A percentile compares a stretch with the other conserved stretches of the same genome.
phyloP scores from a whole-genome alignment of 2,329 filamentous ascomycete genomes.

The Penicillium concentricum region DNA sequence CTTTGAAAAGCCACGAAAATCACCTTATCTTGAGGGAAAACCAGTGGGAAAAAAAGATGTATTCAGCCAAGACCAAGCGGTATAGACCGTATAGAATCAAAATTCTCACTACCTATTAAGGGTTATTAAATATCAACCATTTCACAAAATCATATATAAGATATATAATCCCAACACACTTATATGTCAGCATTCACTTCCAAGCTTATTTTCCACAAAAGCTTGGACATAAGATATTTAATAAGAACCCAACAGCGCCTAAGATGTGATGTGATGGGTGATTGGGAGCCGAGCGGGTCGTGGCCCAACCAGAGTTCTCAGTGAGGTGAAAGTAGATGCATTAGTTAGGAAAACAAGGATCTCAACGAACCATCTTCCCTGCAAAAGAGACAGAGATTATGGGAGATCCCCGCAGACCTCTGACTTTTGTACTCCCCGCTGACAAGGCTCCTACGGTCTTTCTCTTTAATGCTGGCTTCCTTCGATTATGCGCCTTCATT shows the following conservation, averaged over 20 bases:
- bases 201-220: too few relatives aligned
- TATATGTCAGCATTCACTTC: too few relatives aligned
- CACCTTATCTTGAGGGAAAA: background rate
- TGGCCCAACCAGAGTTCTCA: slow-evolving; percentile 19
- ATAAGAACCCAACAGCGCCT: slow-evolving; percentile 2
- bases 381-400: background rate
- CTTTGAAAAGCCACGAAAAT: background rate
- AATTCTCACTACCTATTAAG: background rate
- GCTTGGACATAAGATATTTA: too few relatives aligned
- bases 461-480: slow-evolving; percentile 7
- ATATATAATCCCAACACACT: too few relatives aligned
- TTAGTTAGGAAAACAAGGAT: slow-evolving; percentile 16
- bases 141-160: too few relatives aligned
- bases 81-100: background rate
- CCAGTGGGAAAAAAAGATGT: too few relatives aligned
- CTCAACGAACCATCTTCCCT: slow-evolving; percentile 11
- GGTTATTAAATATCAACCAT: too few relatives aligned
- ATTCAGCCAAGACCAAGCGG: background rate
- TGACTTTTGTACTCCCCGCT: slow-evolving; percentile 10
- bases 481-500: slow-evolving; percentile 12
- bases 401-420: slow-evolving; percentile 15
- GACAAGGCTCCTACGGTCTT: background rate
- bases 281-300: slow-evolving; percentile 19
- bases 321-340: slow-evolving; percentile 26
- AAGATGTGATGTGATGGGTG: slow-evolving; percentile 21